Evolutionary conservation across 306 rosid species (phyloP).

Genomic region (Cucurbita ficifolia): DNA sequence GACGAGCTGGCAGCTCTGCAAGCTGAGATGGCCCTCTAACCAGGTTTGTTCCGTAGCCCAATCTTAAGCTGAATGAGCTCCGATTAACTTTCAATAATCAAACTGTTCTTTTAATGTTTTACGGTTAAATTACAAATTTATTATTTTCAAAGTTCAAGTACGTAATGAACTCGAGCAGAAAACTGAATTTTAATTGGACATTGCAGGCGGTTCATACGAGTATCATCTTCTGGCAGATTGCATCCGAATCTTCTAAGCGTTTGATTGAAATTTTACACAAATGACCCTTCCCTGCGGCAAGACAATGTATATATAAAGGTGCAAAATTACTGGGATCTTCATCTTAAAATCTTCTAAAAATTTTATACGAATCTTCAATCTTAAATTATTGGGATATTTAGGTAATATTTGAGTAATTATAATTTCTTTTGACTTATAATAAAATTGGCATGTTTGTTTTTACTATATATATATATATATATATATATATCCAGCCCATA

Average conservation of each 20-base stretch:
- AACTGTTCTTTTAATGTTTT: too few species aligned
- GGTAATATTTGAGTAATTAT: background rate
- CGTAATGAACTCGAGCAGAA: too few species aligned
- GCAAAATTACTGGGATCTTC: background rate
- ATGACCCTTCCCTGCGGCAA: background rate
- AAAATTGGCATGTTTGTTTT: too few species aligned
- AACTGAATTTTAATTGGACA: background rate
- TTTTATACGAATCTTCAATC: background rate
- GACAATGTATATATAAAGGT: background rate
- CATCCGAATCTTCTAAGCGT: background rate
- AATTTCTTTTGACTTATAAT: too few species aligned
- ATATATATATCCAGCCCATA: background rate
- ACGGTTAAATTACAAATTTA: too few species aligned
- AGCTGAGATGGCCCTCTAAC: slow-evolving; percentile 97
- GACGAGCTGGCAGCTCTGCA: slow-evolving; percentile 94
- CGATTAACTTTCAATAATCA: background rate
- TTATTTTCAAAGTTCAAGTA: too few species aligned
- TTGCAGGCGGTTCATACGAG: background rate
- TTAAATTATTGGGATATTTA: background rate
- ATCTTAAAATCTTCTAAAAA: background rate
- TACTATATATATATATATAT: too few species aligned
- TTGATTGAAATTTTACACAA: background rate
- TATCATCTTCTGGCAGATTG: background rate
- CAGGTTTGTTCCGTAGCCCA: slow-evolving; percentile 23
- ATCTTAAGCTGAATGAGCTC: background rate